phyloP scores from a whole-genome alignment of 148 eudicot species.

The Camellia japonica region DNA sequence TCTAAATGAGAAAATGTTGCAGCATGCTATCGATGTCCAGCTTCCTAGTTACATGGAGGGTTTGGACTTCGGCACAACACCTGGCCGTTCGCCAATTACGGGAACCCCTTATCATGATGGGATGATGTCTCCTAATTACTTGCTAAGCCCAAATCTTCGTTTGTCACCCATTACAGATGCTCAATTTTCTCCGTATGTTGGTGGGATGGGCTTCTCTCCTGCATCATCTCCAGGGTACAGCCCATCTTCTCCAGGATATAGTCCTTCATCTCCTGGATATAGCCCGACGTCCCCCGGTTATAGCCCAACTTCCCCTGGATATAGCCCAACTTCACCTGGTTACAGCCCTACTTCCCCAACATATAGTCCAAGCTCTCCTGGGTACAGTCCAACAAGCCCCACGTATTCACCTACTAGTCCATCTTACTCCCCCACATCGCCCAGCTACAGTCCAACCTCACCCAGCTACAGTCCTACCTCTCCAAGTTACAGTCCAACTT shows the following conservation, averaged over 20 bases:
- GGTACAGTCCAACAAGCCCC: conserved; percentile 51
- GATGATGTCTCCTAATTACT: conserved; percentile 82
- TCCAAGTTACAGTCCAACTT: conserved; percentile 52
- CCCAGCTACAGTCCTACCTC: conserved; percentile 55
- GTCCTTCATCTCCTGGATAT: conserved; percentile 49
- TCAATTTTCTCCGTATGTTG: conserved; percentile 58
- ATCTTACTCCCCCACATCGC: conserved; percentile 47
- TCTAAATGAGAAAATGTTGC: conserved; percentile 87
- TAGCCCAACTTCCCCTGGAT: conserved; percentile 62
- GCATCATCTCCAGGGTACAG: conserved; percentile 56
- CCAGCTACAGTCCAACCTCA: conserved; percentile 45
- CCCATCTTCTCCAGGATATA: conserved; percentile 45
- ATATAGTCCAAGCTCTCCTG: conserved; percentile 55
- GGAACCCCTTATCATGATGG: conserved; percentile 92
- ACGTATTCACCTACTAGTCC: conserved; percentile 51
- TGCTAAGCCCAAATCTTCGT: conserved; percentile 77
- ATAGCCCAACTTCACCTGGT: conserved; percentile 56
- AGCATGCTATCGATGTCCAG: conserved; percentile 88
- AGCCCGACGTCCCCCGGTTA: conserved; percentile 59
- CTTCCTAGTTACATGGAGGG: conserved; percentile 95
- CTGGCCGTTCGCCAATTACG: conserved; percentile 75
- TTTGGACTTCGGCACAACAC: conserved; percentile 88
- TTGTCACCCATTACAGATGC: conserved; percentile 57
- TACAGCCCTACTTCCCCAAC: conserved; percentile 55
- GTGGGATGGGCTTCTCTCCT: conserved; percentile 61